These are phyloP conservation scores for Neltuma alba DNA, from an alignment of 306 rosid genomes.

Conservation along the genomic window DNA sequence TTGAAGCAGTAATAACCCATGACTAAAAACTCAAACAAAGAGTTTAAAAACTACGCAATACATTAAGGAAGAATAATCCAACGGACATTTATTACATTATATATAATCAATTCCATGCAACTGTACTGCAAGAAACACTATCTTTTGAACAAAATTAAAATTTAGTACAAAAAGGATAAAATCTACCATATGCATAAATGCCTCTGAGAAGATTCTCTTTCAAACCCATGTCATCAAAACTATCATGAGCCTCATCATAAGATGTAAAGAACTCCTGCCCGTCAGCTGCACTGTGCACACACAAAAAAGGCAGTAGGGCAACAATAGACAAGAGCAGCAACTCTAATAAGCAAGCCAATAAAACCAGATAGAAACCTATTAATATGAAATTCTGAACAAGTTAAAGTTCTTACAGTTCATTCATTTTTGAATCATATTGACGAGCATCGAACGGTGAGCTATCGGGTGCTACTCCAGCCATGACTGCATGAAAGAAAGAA, in stretches of 20 bases:
- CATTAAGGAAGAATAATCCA: not conserved
- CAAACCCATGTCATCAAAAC: slow-evolving; percentile 81
- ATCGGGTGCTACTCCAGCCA: slow-evolving; percentile 75
- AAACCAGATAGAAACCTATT: not conserved
- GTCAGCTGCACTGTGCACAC: slow-evolving; percentile 44
- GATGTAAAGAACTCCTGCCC: slow-evolving; percentile 78
- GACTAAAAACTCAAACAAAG: not conserved
- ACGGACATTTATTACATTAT: not conserved
- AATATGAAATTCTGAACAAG: slow-evolving; percentile 11
- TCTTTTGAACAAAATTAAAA: not conserved
- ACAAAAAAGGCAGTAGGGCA: not conserved
- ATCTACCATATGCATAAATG: slow-evolving; percentile 75
- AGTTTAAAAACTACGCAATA: not conserved
- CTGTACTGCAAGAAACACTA: not conserved
- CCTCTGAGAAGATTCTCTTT: slow-evolving; percentile 89
- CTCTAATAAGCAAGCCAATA: not conserved
- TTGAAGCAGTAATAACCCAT: not conserved
- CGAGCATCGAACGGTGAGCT: slow-evolving; percentile 70
- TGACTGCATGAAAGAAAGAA: slow-evolving; percentile 49
- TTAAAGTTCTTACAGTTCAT: slow-evolving; percentile 57
- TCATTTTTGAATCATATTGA: slow-evolving; percentile 72
- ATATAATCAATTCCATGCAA: not conserved
- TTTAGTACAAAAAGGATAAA: not conserved
- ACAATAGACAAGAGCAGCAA: not conserved
- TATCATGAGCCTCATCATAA: slow-evolving; percentile 73